Evolutionary conservation across 257 asterid genomes (phyloP).

Genomic region (Solanum appendiculatum): DNA sequence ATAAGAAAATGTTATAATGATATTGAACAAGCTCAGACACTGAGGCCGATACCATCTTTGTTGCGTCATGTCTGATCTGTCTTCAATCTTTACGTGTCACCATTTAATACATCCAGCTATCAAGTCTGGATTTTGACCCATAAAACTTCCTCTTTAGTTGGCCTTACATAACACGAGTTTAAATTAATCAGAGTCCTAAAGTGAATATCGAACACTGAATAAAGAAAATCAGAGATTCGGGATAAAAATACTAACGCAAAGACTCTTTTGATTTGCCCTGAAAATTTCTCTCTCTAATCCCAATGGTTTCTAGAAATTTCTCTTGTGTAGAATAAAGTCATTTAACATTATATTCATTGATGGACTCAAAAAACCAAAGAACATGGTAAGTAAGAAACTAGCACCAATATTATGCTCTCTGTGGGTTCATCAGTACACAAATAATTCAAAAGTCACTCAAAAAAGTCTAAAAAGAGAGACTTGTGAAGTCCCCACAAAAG

Average conservation of each 20-base stretch:
- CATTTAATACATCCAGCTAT: neutral
- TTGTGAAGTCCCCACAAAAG: neutral
- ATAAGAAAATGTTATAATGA: neutral
- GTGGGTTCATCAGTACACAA: neutral
- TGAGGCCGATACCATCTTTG: too few species aligned
- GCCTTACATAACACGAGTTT: neutral
- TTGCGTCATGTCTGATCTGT: neutral
- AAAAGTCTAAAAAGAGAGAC: neutral
- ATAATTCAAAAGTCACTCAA: neutral
- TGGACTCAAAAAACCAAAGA: neutral
- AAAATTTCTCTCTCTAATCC: neutral
- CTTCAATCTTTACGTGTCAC: too few species aligned
- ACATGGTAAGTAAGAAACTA: neutral
- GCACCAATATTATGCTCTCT: neutral
- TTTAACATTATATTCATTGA: neutral
- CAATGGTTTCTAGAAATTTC: neutral
- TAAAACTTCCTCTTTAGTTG: neutral
- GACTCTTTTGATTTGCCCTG: neutral
- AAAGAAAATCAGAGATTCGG: neutral
- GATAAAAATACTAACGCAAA: neutral
- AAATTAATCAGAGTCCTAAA: neutral
- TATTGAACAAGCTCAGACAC: neutral
- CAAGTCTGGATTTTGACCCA: too few species aligned
- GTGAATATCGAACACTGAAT: accelerated
- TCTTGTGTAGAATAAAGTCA: neutral